Percentiles rank a stretch among this genome's conserved stretches.
phyloP scores from a whole-genome alignment of 352 stramenopile species.

The Pythium sp. region DNA sequence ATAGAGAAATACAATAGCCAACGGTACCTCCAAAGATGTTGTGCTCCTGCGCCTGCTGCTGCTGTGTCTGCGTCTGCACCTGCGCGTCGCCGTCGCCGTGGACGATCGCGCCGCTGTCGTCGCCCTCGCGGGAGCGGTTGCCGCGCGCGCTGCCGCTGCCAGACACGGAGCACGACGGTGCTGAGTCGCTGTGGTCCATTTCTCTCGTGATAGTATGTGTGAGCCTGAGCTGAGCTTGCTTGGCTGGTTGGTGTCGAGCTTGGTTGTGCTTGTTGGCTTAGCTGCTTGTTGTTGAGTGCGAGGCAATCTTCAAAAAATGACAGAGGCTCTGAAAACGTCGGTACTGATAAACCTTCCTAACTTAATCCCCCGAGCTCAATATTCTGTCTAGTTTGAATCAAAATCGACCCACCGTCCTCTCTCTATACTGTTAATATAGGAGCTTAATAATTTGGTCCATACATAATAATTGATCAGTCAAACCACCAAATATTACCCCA shows the following conservation, averaged over 20 bases:
- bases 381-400: no score
- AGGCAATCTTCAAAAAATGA: background rate
- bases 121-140: constrained; percentile 8
- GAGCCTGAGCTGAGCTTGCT: background rate
- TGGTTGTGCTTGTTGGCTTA: background rate
- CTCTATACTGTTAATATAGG: no score
- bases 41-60: constrained; percentile 40
- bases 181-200: constrained; percentile 13
- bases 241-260: background rate
- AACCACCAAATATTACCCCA: no score
- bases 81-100: constrained; percentile 17
- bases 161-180: constrained; percentile 37
- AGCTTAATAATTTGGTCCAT: no score
- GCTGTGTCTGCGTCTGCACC: constrained; percentile 23
- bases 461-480: no score
- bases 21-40: constrained; percentile 80
- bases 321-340: background rate
- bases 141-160: constrained; percentile 15
- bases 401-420: no score
- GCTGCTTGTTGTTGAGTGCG: background rate
- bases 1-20: background rate
- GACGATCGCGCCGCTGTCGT: constrained; percentile 2
- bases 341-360: no score
- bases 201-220: constrained; percentile 8
- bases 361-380: no score